phyloP scores from a whole-genome alignment of 371 early-diverging fungal genomes.

The Mortierella sp. region DNA sequence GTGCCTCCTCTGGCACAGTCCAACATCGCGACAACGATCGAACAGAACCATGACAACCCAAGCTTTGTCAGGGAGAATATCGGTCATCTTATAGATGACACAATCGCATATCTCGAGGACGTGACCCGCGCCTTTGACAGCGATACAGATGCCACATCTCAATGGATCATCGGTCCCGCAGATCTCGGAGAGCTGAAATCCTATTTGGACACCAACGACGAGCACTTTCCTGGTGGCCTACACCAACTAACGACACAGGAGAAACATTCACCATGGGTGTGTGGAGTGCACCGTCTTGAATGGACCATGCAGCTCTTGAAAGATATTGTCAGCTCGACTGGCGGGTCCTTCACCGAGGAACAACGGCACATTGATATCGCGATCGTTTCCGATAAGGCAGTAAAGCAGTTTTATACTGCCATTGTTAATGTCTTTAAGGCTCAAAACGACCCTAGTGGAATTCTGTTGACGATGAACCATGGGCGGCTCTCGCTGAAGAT shows the following conservation, averaged over 20 bases:
- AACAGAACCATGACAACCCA: neutral
- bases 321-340: neutral
- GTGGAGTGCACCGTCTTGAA: neutral
- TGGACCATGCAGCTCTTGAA: neutral
- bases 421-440: neutral
- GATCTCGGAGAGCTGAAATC: neutral
- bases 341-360: too few species aligned
- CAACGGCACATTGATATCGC: neutral
- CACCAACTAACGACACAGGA: neutral
- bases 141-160: neutral
- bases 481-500: neutral
- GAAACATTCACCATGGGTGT: neutral
- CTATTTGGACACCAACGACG: neutral
- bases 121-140: too few species aligned
- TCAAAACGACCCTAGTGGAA: neutral
- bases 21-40: neutral
- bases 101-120: neutral
- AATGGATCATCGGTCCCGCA: neutral
- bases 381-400: neutral
- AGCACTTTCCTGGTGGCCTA: neutral
- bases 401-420: neutral
- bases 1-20: slow-evolving; percentile 2
- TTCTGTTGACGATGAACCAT: neutral
- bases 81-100: neutral
- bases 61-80: neutral